phyloP scores from a whole-genome alignment of 257 asterid species.

The Capsicum pubescens region DNA sequence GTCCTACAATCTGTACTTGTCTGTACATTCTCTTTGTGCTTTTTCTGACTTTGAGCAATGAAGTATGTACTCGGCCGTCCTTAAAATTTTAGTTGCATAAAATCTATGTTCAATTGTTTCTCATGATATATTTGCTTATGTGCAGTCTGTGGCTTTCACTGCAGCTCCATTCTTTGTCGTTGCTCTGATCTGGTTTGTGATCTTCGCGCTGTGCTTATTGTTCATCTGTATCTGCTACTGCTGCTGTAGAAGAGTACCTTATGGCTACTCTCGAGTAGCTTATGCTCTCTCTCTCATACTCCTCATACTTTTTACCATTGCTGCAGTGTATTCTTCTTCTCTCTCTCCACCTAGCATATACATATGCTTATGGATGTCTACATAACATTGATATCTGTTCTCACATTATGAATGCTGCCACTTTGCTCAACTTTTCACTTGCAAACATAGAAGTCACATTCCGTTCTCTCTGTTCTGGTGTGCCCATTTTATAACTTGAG shows the following conservation, averaged over 20 bases:
- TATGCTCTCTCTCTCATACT: conserved; percentile 75
- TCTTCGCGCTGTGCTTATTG: conserved; percentile 58
- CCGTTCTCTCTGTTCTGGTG: not conserved
- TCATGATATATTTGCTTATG: conserved; percentile 32
- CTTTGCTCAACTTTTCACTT: not conserved
- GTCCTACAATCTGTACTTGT: not conserved
- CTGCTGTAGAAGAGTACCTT: conserved; percentile 60
- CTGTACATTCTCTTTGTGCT: not conserved
- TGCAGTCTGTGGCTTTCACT: conserved; percentile 78
- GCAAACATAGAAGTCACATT: not conserved
- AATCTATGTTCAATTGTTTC: conserved; percentile 2
- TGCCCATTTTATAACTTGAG: conserved; percentile 25
- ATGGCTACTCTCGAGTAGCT: conserved; percentile 66
- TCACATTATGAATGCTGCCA: not conserved
- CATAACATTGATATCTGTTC: not conserved
- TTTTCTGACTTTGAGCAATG: conserved; percentile 7
- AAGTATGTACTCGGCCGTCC: not conserved
- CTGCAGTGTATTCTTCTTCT: conserved; percentile 56
- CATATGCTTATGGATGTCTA: conserved; percentile 17
- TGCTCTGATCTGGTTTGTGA: conserved; percentile 67
- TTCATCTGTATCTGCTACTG: conserved; percentile 58
- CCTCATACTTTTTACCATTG: conserved; percentile 59
- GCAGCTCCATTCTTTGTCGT: conserved; percentile 65
- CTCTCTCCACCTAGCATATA: not conserved
- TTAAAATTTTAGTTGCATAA: not conserved